phyloP scores from a whole-genome alignment of 805 yeast genomes.

The Cyberlindnera euphorbiae region DNA sequence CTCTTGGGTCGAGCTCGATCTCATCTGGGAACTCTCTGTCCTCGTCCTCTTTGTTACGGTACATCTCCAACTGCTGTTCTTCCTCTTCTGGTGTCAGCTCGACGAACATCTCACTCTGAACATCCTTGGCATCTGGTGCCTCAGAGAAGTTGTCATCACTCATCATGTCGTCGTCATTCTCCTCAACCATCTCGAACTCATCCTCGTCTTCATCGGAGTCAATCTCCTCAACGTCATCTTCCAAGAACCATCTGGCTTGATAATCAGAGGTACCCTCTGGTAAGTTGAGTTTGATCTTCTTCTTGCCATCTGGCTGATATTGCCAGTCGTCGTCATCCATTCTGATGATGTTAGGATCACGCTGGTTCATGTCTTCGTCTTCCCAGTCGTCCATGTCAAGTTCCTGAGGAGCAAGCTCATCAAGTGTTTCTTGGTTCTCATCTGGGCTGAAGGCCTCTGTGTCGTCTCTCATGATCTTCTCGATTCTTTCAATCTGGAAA shows the following conservation, averaged over 20 bases:
- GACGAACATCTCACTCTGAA: conserved; percentile 53
- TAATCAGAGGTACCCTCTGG: conserved; percentile 80
- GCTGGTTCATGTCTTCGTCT: conserved; percentile 29
- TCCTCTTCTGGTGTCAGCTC: conserved; percentile 83
- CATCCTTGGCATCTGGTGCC: conserved; percentile 28
- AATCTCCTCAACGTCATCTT: conserved; percentile 38
- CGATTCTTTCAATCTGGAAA: conserved; percentile 68
- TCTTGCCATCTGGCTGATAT: conserved; percentile 31
- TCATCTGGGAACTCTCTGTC: conserved; percentile 96
- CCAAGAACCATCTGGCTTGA: conserved; percentile 74
- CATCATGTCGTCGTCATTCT: conserved; percentile 17
- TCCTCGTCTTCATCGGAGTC: conserved; percentile 27
- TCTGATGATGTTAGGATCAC: conserved; percentile 26
- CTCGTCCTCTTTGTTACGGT: conserved; percentile 66
- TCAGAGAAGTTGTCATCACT: conserved; percentile 30
- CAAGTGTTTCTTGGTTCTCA: conserved; percentile 51
- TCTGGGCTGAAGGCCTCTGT: conserved; percentile 28
- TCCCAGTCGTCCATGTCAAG: conserved; percentile 41
- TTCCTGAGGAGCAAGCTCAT: conserved; percentile 55
- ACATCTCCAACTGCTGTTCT: conserved; percentile 65
- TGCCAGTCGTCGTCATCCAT: conserved; percentile 36
- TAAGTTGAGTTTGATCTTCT: conserved; percentile 41
- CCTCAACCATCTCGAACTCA: conserved; percentile 10
- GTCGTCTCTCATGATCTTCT: conserved; percentile 37
- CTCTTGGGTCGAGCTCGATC: conserved; percentile 74